phyloP scores from a whole-genome alignment of 148 eudicot species.

The Spergularia marina region DNA sequence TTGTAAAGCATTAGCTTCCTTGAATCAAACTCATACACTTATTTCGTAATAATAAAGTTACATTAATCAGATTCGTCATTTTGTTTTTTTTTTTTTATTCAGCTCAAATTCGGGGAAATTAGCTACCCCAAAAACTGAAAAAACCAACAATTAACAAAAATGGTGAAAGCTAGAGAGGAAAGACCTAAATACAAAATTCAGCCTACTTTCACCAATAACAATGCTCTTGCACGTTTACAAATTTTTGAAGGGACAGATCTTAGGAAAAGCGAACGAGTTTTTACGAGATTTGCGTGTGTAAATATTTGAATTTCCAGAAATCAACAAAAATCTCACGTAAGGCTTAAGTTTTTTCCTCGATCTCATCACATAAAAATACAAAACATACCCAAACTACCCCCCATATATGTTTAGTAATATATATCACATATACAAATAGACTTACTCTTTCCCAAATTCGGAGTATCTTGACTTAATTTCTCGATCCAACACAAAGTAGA shows the following conservation, averaged over 20 bases:
- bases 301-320: constrained; percentile 13
- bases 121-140: neutral
- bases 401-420: too few relatives aligned
- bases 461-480: neutral
- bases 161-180: neutral
- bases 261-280: neutral
- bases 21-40: too few relatives aligned
- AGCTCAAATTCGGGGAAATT: too few relatives aligned
- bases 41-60: too few relatives aligned
- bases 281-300: constrained; percentile 7
- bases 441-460: constrained; percentile 14
- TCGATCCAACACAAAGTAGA: neutral
- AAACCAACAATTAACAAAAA: neutral
- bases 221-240: constrained; percentile 3
- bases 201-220: constrained; percentile 21
- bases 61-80: too few relatives aligned
- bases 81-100: too few relatives aligned
- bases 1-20: too few relatives aligned
- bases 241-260: neutral
- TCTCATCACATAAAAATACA: too few relatives aligned
- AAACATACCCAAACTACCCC: too few relatives aligned
- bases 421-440: too few relatives aligned
- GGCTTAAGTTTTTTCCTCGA: neutral
- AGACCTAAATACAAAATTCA: neutral
- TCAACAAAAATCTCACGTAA: constrained; percentile 2